A percentile compares a stretch with the other conserved stretches of the same genome.
Conservation (phyloP, 371 early-diverging fungal genomes). For the Apophysomyces ossiformis region DNA sequence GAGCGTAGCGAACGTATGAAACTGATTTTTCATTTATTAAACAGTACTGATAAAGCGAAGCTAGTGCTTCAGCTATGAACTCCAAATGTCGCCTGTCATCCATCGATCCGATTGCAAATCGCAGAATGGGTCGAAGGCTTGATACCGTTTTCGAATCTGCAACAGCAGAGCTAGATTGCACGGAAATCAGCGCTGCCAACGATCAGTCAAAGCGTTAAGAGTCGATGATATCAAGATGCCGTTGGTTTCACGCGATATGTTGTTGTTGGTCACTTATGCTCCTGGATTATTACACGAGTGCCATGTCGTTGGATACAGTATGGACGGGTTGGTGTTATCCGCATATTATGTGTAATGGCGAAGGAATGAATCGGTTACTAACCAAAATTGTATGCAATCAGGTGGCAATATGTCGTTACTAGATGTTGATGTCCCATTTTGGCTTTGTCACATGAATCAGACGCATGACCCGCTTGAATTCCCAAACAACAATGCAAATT, state of each 20-base stretch:
- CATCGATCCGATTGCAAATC: neutral
- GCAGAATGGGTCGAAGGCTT: neutral
- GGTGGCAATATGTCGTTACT: neutral
- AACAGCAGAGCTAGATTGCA: neutral
- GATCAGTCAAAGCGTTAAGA: neutral
- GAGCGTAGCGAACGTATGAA: too few species aligned
- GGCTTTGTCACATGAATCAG: neutral
- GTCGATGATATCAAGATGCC: neutral
- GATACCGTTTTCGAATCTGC: neutral
- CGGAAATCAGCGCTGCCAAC: neutral
- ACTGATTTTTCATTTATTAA: neutral
- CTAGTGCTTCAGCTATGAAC: too few species aligned
- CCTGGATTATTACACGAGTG: neutral
- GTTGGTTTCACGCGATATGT: neutral
- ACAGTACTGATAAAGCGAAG: neutral
- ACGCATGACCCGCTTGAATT: neutral
- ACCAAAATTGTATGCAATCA: neutral
- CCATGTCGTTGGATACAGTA: neutral
- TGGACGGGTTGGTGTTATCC: constrained; percentile 4
- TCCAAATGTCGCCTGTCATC: neutral
- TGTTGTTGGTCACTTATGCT: neutral
- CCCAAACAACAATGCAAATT: neutral
- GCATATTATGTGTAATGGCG: too few species aligned
- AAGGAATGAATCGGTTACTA: neutral
- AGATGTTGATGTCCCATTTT: neutral